Conservation (phyloP, 805 yeast genomes). For the Candida ascalaphidarum region DNA sequence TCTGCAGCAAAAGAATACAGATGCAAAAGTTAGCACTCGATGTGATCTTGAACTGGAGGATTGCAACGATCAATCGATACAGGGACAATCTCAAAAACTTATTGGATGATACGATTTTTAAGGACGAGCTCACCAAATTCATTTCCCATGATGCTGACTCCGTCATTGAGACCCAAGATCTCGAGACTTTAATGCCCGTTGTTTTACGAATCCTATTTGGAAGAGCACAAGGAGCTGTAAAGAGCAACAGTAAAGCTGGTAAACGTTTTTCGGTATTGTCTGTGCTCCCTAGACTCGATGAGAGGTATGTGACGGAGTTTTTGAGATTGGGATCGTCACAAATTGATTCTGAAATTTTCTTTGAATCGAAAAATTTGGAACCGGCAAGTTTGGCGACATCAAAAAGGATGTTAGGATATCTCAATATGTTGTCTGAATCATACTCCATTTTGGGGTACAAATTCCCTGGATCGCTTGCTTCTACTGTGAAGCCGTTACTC, state of each 20-base stretch:
- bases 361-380: slow-evolving; percentile 10
- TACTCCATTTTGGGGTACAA: slow-evolving; percentile 52
- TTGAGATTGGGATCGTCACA: slow-evolving; percentile 53
- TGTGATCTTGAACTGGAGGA: slow-evolving; percentile 58
- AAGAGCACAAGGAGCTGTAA: slow-evolving; percentile 62
- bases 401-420: slow-evolving; percentile 55
- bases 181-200: slow-evolving; percentile 54
- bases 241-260: slow-evolving; percentile 64
- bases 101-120: slow-evolving; percentile 73
- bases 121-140: slow-evolving; percentile 73
- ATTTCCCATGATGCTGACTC: slow-evolving; percentile 41
- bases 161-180: slow-evolving; percentile 55
- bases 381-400: slow-evolving; percentile 14
- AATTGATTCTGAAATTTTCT: slow-evolving; percentile 32
- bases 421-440: slow-evolving; percentile 50
- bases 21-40: slow-evolving; percentile 69
- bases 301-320: slow-evolving; percentile 48
- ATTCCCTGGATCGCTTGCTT: slow-evolving; percentile 38
- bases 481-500: slow-evolving; percentile 49
- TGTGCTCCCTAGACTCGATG: slow-evolving; percentile 48
- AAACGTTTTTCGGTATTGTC: slow-evolving; percentile 65
- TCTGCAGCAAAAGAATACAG: slow-evolving; percentile 53
- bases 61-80: slow-evolving; percentile 53
- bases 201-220: slow-evolving; percentile 79
- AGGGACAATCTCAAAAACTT: slow-evolving; percentile 64